A percentile compares a stretch with the other conserved stretches of the same genome.
Evolutionary conservation across 306 rosid genomes (phyloP).

Genomic region (Trichosanthes truncata): DNA sequence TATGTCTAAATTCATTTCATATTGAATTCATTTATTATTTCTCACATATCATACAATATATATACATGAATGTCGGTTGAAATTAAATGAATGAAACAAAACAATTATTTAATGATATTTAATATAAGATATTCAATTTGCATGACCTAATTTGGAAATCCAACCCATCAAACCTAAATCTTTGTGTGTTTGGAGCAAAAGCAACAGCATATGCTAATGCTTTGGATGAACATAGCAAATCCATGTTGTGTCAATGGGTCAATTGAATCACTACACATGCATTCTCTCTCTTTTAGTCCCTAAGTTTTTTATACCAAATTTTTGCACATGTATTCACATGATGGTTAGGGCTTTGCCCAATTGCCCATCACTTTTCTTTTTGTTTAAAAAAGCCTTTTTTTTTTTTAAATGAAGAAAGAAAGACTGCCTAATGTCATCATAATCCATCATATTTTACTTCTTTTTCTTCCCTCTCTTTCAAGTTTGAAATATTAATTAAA

Average conservation of each 20-base stretch:
- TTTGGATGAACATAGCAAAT: conserved; percentile 46
- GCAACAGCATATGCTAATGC: conserved; percentile 32
- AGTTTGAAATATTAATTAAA: conserved; percentile 12
- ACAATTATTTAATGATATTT: neutral
- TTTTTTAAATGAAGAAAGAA: neutral
- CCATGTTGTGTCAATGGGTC: conserved; percentile 53
- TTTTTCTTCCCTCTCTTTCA: conserved; percentile 17
- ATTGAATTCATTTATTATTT: neutral
- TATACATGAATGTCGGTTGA: neutral
- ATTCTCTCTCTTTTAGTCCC: conserved; percentile 22
- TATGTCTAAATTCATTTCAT: neutral
- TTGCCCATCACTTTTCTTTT: conserved; percentile 31
- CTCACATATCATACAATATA: neutral
- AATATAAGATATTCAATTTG: neutral
- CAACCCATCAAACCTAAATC: neutral
- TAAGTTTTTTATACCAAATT: conserved; percentile 9
- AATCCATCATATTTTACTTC: conserved; percentile 2
- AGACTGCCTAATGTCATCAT: neutral
- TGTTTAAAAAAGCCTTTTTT: conserved; percentile 4
- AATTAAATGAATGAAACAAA: neutral
- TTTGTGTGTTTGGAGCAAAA: conserved; percentile 24
- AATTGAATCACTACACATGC: conserved; percentile 72
- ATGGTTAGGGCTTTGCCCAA: conserved; percentile 34
- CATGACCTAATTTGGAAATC: neutral
- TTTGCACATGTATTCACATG: conserved; percentile 78